phyloP scores from a whole-genome alignment of 768 basidiomycete genomes.

The Hericium erinaceus region DNA sequence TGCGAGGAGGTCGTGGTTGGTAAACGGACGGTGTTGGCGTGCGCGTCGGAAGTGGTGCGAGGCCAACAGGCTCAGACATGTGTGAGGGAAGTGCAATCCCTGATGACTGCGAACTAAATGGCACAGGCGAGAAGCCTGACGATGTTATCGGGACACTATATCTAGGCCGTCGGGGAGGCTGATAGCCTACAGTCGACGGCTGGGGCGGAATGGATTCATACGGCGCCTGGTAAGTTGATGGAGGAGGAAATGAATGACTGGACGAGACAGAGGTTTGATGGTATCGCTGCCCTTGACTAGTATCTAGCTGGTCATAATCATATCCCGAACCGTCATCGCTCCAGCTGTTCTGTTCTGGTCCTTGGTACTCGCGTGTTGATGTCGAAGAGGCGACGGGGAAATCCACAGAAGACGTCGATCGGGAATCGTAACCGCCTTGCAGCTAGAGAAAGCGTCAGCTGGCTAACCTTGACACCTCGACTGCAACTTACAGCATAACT shows the following conservation, averaged over 20 bases:
- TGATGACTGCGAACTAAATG: conserved; percentile 21
- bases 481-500: conserved; percentile 40
- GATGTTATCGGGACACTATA: conserved; percentile 59
- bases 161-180: conserved; percentile 36
- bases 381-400: conserved; percentile 7
- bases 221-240: conserved; percentile 32
- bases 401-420: background rate
- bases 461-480: too few species aligned
- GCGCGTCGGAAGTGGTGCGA: background rate
- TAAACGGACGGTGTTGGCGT: background rate
- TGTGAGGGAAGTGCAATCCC: conserved; percentile 8
- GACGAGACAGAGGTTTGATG: conserved; percentile 16
- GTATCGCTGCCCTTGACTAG: conserved; percentile 8
- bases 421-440: background rate
- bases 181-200: conserved; percentile 26
- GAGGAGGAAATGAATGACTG: conserved; percentile 21
- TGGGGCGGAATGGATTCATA: conserved; percentile 33
- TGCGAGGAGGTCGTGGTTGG: conserved; percentile 15
- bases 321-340: conserved; percentile 2
- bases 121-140: conserved; percentile 59
- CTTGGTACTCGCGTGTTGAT: conserved; percentile 24
- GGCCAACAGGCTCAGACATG: background rate
- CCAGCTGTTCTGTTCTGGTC: conserved; percentile 27
- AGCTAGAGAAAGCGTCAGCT: too few species aligned
- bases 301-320: conserved; percentile 2